Conservation (phyloP, 2,329 filamentous ascomycete genomes). For the Arthrobotrys megalospora region DNA sequence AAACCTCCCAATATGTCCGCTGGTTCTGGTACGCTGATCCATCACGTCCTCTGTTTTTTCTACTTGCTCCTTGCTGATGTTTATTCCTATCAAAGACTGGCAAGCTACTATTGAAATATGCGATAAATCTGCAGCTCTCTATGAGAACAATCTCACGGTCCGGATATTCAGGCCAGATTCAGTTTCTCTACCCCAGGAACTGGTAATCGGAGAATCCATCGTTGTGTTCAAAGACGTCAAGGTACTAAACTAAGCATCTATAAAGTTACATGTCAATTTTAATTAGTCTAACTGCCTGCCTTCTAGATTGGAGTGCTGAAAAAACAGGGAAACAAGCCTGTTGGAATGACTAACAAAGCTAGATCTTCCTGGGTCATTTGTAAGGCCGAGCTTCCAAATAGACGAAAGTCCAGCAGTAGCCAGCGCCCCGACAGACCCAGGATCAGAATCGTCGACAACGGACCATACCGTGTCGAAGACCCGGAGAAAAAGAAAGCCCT, state of each 20-base stretch:
- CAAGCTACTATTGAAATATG: conserved; percentile 44
- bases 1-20: conserved; percentile 30
- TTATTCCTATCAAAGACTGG: conserved; percentile 8
- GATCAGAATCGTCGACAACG: conserved; percentile 37
- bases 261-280: not conserved
- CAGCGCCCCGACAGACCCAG: conserved; percentile 17
- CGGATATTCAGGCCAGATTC: conserved; percentile 36
- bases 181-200: conserved; percentile 29
- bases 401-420: conserved; percentile 8
- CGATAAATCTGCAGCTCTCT: conserved; percentile 45
- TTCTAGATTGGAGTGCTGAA: conserved; percentile 18
- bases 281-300: too few relatives aligned
- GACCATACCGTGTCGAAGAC: conserved; percentile 32
- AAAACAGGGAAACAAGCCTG: not conserved
- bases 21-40: conserved; percentile 26
- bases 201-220: conserved; percentile 33
- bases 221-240: conserved; percentile 37
- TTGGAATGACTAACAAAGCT: conserved; percentile 41
- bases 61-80: not conserved
- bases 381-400: conserved; percentile 29
- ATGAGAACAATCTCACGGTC: conserved; percentile 17
- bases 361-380: conserved; percentile 43
- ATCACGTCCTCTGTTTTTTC: not conserved
- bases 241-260: conserved; percentile 1
- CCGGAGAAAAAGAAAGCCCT: conserved; percentile 23